Percentiles rank a stretch among this genome's conserved stretches.
Conservation (phyloP, 2,329 filamentous ascomycete species). For the Fusarium annulatum region DNA sequence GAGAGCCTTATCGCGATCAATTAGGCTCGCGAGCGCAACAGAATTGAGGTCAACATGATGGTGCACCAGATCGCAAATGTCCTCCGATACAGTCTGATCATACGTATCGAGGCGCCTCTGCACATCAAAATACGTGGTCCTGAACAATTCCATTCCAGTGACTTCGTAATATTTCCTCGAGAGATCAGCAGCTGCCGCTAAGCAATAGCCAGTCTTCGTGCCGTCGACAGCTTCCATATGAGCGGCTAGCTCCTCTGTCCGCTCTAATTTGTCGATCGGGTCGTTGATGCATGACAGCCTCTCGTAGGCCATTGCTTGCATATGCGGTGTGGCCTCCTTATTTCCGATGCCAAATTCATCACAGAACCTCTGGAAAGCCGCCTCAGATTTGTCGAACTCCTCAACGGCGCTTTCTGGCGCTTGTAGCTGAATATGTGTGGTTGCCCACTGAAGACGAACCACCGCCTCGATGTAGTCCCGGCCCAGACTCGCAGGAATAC, state of each 20-base stretch:
- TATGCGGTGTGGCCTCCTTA: not conserved
- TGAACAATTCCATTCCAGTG: not conserved
- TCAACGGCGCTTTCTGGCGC: not conserved
- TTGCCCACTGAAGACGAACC: not conserved
- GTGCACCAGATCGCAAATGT: not conserved
- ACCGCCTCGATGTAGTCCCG: not conserved
- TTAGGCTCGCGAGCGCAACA: not conserved
- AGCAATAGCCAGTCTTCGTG: not conserved
- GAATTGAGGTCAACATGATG: not conserved
- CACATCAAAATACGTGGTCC: not conserved
- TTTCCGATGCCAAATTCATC: not conserved
- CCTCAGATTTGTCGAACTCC: not conserved
- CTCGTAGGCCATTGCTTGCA: not conserved
- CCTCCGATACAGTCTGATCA: not conserved
- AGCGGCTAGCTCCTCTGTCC: not conserved
- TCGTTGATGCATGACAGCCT: not conserved
- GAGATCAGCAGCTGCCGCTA: not conserved
- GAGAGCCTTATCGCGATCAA: not conserved
- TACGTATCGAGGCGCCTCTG: not conserved
- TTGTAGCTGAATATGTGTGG: not conserved
- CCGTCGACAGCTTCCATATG: not conserved
- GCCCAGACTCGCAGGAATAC: not conserved
- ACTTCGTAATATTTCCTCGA: not conserved
- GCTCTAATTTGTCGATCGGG: not conserved
- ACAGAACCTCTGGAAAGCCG: not conserved